These are phyloP conservation scores for Tirmania nivea DNA, from an alignment of 495 filamentous ascomycete genomes.

Conservation along the genomic window DNA sequence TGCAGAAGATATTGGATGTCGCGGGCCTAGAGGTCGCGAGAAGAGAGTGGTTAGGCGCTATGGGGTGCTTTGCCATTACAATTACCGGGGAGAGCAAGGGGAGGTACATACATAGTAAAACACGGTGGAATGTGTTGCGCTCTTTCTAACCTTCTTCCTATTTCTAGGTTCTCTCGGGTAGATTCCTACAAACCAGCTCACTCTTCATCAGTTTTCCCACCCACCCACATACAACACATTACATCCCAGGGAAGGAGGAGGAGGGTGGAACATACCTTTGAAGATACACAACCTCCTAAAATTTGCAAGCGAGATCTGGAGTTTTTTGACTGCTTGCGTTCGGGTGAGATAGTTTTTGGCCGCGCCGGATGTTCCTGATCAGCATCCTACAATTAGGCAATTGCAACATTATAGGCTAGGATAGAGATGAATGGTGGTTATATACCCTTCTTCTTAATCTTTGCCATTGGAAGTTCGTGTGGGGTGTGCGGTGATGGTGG, in stretches of 20 bases:
- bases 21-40: constrained; percentile 43
- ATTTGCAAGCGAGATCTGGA: constrained; percentile 89
- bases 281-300: constrained; percentile 97
- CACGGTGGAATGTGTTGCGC: constrained; percentile 68
- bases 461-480: constrained; percentile 35
- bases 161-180: constrained; percentile 90
- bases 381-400: constrained; percentile 5
- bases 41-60: constrained; percentile 59
- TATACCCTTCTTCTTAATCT: constrained; percentile 81
- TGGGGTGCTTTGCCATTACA: constrained; percentile 30
- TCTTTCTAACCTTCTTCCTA: constrained; percentile 90
- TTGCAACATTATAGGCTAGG: background rate
- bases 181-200: constrained; percentile 34
- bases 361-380: constrained; percentile 56
- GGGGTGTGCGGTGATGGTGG: background rate
- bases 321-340: constrained; percentile 87
- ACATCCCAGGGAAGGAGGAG: background rate
- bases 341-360: constrained; percentile 98
- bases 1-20: constrained; percentile 96
- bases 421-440: background rate
- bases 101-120: constrained; percentile 98
- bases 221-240: background rate
- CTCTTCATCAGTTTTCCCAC: background rate
- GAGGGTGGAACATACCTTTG: constrained; percentile 37
- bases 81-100: constrained; percentile 46